Percentiles rank a stretch among this genome's conserved stretches.
These are phyloP conservation scores for Polymyxa betae DNA, from an alignment of 208 protist species.

Conservation along the genomic window DNA sequence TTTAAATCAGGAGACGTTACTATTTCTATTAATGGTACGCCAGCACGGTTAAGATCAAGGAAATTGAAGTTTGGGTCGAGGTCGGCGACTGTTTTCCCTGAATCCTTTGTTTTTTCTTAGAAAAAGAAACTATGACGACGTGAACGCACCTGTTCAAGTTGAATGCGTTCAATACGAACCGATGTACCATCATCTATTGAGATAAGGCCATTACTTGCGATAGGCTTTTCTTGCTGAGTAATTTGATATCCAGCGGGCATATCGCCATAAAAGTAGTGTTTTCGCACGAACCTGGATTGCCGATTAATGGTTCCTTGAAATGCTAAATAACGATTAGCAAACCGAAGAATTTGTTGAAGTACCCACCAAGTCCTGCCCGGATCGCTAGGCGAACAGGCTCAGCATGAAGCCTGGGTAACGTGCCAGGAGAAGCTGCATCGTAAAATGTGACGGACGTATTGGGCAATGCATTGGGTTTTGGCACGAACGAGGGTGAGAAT, in stretches of 20 bases:
- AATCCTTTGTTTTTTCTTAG: neutral
- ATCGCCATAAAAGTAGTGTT: constrained; percentile 52
- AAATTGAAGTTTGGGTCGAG: neutral
- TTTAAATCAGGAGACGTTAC: neutral
- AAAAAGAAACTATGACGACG: neutral
- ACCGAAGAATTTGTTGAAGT: neutral
- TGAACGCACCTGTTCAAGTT: constrained; percentile 22
- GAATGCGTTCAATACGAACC: constrained; percentile 8
- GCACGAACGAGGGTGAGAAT: neutral
- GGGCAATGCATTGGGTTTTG: neutral
- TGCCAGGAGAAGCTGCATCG: constrained; percentile 11
- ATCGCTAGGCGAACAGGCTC: constrained; percentile 44
- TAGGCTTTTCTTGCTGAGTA: neutral
- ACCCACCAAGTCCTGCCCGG: neutral
- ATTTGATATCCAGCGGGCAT: constrained; percentile 24
- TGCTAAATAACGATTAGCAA: neutral
- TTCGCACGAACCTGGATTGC: neutral
- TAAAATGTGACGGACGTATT: constrained; percentile 4
- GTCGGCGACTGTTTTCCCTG: constrained; percentile 13
- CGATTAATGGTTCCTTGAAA: neutral
- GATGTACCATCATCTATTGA: neutral
- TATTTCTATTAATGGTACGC: constrained; percentile 24
- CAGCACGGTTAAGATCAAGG: constrained; percentile 46
- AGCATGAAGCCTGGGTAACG: neutral
- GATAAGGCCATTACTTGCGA: neutral